Conservation (phyloP, 2,329 filamentous ascomycete genomes). For the Hypoxylon sp. region DNA sequence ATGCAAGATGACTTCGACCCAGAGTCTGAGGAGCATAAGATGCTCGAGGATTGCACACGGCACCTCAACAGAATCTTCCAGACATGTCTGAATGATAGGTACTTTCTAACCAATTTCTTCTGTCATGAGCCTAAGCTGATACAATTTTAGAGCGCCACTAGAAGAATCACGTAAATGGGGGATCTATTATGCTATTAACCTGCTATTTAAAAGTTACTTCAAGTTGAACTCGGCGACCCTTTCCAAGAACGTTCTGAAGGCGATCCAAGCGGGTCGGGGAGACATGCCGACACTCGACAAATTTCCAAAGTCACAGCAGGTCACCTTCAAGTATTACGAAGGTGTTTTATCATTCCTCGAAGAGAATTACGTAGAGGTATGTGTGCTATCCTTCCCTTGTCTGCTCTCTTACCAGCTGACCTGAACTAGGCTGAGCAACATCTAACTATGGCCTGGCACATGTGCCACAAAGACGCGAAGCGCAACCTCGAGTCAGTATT, state of each 20-base stretch:
- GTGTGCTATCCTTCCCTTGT: slow-evolving; percentile 32
- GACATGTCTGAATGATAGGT: slow-evolving; percentile 91
- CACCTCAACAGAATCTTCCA: slow-evolving; percentile 94
- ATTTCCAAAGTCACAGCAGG: slow-evolving; percentile 91
- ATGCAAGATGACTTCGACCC: slow-evolving; percentile 88
- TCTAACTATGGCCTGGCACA: slow-evolving; percentile 83
- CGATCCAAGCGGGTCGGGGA: slow-evolving; percentile 79
- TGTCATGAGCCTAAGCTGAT: slow-evolving; percentile 36
- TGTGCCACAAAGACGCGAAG: slow-evolving; percentile 80
- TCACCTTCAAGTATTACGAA: slow-evolving; percentile 97
- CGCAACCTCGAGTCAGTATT: slow-evolving; percentile 83
- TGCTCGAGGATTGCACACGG: slow-evolving; percentile 90
- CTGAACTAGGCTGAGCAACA: slow-evolving; percentile 78
- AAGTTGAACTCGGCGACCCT: slow-evolving; percentile 92
- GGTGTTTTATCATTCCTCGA: slow-evolving; percentile 95
- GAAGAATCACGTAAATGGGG: slow-evolving; percentile 98
- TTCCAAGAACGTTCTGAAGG: slow-evolving; percentile 90
- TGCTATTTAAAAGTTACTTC: slow-evolving; percentile 99
- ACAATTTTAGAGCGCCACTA: slow-evolving; percentile 75
- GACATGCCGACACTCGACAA: slow-evolving; percentile 85
- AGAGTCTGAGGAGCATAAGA: slow-evolving; percentile 83
- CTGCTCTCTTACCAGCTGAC: slow-evolving; percentile 17
- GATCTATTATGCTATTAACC: slow-evolving; percentile 93
- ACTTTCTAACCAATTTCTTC: slow-evolving; percentile 51
- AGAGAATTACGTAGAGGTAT: slow-evolving; percentile 87